phyloP scores from a whole-genome alignment of 2,329 filamentous ascomycete genomes.

The Colletotrichum tamarilloi region DNA sequence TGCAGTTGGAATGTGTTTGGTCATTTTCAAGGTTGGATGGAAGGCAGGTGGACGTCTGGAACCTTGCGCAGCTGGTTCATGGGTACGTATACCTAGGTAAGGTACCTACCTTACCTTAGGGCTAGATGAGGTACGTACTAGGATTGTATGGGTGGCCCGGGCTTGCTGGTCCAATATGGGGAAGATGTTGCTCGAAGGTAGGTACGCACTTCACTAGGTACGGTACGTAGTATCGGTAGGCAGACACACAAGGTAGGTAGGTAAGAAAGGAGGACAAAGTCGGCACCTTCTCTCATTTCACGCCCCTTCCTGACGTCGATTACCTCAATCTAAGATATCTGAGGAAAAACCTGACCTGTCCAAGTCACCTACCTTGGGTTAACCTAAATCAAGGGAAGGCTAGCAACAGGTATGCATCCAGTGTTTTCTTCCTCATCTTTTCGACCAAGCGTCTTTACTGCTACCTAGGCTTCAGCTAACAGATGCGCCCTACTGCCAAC shows the following conservation, averaged over 20 bases:
- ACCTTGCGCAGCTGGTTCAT: conserved; percentile 13
- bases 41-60: background rate
- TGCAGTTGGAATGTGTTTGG: background rate
- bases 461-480: background rate
- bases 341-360: too few species aligned
- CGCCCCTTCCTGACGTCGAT: background rate
- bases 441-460: background rate
- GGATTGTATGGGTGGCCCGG: background rate
- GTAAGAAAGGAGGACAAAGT: background rate
- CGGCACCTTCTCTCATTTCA: background rate
- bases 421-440: background rate
- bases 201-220: too few species aligned
- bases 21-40: background rate
- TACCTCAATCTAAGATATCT: too few species aligned
- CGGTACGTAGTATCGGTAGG: too few species aligned
- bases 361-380: background rate
- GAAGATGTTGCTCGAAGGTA: too few species aligned
- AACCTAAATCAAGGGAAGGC: background rate
- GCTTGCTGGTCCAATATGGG: background rate
- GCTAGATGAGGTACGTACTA: background rate
- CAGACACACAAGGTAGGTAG: too few species aligned
- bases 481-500: background rate
- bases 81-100: background rate
- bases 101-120: too few species aligned
- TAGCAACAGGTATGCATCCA: background rate